Evolutionary conservation across 148 eudicot species (phyloP).

Genomic region (Beta vulgaris): DNA sequence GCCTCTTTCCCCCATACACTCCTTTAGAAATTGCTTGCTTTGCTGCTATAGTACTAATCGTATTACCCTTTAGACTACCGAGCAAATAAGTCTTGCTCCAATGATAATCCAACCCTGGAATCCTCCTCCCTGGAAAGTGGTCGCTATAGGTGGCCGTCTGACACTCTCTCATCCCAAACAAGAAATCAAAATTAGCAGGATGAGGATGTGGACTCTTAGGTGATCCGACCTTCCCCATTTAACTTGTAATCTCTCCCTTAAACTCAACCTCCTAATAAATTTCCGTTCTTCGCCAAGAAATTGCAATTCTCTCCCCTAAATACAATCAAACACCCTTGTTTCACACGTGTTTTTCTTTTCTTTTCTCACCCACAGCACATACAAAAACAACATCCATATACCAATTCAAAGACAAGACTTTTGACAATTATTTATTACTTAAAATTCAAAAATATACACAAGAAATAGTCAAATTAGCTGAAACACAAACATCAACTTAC

Average conservation of each 20-base stretch:
- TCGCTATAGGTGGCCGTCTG: constrained; percentile 27
- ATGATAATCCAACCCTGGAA: constrained; percentile 35
- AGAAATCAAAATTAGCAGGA: constrained; percentile 25
- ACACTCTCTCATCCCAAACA: constrained; percentile 43
- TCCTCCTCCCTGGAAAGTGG: constrained; percentile 39
- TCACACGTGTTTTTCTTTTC: not conserved
- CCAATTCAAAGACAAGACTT: constrained; percentile 20
- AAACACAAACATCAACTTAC: constrained; percentile 36
- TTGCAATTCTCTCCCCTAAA: not conserved
- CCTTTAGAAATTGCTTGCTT: constrained; percentile 47
- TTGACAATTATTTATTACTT: constrained; percentile 3
- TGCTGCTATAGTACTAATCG: not conserved
- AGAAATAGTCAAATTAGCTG: constrained; percentile 29
- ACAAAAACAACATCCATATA: not conserved
- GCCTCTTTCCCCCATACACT: constrained; percentile 47
- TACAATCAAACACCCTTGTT: not conserved
- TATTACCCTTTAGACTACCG: constrained; percentile 43
- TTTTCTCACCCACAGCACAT: not conserved
- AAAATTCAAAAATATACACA: not conserved
- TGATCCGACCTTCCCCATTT: constrained; percentile 53
- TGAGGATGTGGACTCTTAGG: constrained; percentile 38
- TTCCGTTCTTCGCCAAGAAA: not conserved
- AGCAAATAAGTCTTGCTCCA: constrained; percentile 37
- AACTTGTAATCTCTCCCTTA: constrained; percentile 1
- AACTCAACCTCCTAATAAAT: constrained; percentile 8